These are phyloP conservation scores for Fusarium pseudograminearum DNA, from an alignment of 2,329 filamentous ascomycete genomes.

Conservation along the genomic window DNA sequence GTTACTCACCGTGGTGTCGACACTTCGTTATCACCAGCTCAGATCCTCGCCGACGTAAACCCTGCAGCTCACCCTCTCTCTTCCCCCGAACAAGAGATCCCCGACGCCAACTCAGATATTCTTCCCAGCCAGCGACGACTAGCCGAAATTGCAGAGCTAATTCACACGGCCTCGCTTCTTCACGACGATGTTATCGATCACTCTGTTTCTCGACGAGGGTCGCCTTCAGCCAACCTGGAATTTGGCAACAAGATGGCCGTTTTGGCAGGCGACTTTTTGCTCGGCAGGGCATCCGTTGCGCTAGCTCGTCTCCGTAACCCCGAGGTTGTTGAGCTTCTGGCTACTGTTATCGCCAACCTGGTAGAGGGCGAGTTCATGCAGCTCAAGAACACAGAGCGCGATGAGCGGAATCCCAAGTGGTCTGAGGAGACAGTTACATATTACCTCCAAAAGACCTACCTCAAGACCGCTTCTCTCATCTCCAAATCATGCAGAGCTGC, in stretches of 20 bases:
- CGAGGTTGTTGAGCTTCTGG: slow-evolving; percentile 93
- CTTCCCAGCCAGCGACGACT: slow-evolving; percentile 92
- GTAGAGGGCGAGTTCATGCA: slow-evolving; percentile 99
- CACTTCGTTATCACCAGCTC: slow-evolving; percentile 65
- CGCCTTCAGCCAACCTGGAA: slow-evolving; percentile 89
- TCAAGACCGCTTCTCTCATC: slow-evolving; percentile 96
- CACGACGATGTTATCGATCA: slow-evolving; percentile 99
- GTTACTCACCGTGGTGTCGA: slow-evolving; percentile 64
- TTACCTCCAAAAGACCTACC: slow-evolving; percentile 97
- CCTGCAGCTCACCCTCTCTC: slow-evolving; percentile 67
- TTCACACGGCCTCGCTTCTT: slow-evolving; percentile 94
- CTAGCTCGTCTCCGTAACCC: slow-evolving; percentile 90
- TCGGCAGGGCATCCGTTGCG: slow-evolving; percentile 92
- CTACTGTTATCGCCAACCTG: slow-evolving; percentile 96
- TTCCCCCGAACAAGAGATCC: slow-evolving; percentile 54
- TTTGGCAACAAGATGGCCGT: slow-evolving; percentile 99
- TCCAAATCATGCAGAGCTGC: slow-evolving; percentile 95
- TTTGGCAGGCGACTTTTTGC: slow-evolving; percentile 93
- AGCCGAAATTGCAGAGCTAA: slow-evolving; percentile 96
- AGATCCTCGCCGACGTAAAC: slow-evolving; percentile 82
- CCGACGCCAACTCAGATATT: slow-evolving; percentile 71
- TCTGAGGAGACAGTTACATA: slow-evolving; percentile 91
- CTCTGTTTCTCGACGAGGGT: slow-evolving; percentile 84
- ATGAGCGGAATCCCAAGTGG: slow-evolving; percentile 86
- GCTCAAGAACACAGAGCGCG: slow-evolving; percentile 91